Conservation (phyloP, 2,329 filamentous ascomycete species). For the Aspergillus pseudotamarii region DNA sequence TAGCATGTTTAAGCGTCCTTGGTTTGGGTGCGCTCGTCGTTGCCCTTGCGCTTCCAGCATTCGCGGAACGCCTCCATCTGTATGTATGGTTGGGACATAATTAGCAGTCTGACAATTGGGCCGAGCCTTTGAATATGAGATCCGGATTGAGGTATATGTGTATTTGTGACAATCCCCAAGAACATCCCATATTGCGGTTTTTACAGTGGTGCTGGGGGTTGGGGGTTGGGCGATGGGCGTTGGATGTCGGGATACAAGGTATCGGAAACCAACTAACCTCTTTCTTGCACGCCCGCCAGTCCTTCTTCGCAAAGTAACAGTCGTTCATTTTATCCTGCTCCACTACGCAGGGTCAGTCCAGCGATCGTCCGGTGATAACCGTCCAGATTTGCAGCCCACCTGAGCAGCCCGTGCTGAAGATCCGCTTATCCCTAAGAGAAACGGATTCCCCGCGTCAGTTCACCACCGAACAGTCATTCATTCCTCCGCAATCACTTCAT, state of each 20-base stretch:
- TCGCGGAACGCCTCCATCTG: slow-evolving; percentile 88
- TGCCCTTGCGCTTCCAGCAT: slow-evolving; percentile 90
- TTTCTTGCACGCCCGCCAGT: slow-evolving; percentile 85
- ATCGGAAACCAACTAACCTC: slow-evolving; percentile 58
- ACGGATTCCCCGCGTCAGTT: slow-evolving; percentile 4
- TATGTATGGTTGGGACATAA: slow-evolving; percentile 40
- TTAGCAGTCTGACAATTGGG: slow-evolving; percentile 4
- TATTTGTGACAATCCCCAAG: not conserved
- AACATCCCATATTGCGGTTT: not conserved
- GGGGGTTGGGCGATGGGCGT: not conserved
- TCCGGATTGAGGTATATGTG: not conserved
- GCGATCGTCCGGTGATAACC: not conserved
- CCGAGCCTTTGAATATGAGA: not conserved
- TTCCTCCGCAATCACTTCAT: slow-evolving; percentile 9
- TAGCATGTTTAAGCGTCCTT: slow-evolving; percentile 61
- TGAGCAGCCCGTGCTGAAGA: slow-evolving; percentile 93
- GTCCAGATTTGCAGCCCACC: slow-evolving; percentile 54
- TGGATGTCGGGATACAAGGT: not conserved
- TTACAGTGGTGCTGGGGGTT: not conserved
- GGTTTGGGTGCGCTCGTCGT: slow-evolving; percentile 76
- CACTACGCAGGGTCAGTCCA: slow-evolving; percentile 52
- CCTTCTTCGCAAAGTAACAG: slow-evolving; percentile 94
- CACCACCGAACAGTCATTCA: slow-evolving; percentile 1
- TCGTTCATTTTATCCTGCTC: slow-evolving; percentile 91
- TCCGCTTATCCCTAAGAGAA: slow-evolving; percentile 85